phyloP scores from a whole-genome alignment of 768 basidiomycete genomes.

The Leccinum pellstonianum region DNA sequence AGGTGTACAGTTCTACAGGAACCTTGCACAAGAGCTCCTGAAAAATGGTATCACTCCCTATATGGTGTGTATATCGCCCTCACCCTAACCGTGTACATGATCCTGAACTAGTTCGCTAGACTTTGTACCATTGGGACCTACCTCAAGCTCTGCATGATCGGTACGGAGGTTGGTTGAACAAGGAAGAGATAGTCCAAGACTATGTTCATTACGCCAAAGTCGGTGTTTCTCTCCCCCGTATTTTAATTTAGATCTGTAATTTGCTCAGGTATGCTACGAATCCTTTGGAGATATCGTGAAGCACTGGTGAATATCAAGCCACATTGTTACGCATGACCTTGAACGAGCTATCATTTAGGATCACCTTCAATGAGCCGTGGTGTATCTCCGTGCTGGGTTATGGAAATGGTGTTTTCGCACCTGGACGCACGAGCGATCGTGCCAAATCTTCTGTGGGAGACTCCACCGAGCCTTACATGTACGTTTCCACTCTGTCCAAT shows the following conservation, averaged over 20 bases:
- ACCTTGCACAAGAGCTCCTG: slow-evolving; percentile 67
- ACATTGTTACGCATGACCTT: slow-evolving; percentile 5
- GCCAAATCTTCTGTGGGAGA: slow-evolving; percentile 60
- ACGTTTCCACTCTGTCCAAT: slow-evolving; percentile 26
- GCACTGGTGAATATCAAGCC: slow-evolving; percentile 51
- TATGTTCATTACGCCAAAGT: slow-evolving; percentile 61
- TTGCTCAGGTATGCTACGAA: slow-evolving; percentile 64
- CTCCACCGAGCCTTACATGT: slow-evolving; percentile 74
- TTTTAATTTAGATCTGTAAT: neutral
- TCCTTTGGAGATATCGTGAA: slow-evolving; percentile 78
- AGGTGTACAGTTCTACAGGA: slow-evolving; percentile 71
- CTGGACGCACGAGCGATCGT: slow-evolving; percentile 69
- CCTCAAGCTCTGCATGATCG: neutral
- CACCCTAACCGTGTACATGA: neutral
- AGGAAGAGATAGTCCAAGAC: slow-evolving; percentile 44
- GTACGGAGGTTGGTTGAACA: slow-evolving; percentile 1
- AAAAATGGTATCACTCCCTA: slow-evolving; percentile 68
- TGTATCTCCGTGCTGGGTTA: slow-evolving; percentile 70
- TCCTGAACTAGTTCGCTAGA: neutral
- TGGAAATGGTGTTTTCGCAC: slow-evolving; percentile 70
- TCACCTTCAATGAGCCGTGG: slow-evolving; percentile 83
- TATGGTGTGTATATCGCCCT: slow-evolving; percentile 41
- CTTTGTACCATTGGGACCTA: slow-evolving; percentile 1
- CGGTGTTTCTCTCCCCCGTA: neutral
- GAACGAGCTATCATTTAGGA: slow-evolving; percentile 39